These are phyloP conservation scores for Coemansia sp. DNA, from an alignment of 192 early-diverging fungal genomes.

Conservation along the genomic window DNA sequence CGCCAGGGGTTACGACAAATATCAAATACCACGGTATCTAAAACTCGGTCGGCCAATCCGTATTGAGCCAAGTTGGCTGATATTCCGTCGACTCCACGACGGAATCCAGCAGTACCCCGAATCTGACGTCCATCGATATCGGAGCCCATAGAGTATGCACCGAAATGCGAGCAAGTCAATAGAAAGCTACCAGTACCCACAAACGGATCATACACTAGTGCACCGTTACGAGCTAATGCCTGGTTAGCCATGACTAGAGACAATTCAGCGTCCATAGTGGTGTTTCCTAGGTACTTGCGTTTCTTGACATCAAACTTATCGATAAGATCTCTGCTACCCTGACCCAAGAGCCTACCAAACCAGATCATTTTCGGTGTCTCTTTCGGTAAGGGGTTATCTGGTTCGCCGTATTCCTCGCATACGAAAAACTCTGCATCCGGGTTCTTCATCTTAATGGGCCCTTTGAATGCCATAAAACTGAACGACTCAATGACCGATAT, in stretches of 20 bases:
- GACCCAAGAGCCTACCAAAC: conserved; percentile 73
- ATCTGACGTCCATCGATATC: conserved; percentile 99
- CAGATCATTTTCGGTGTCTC: conserved; percentile 56
- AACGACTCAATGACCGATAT: conserved; percentile 81
- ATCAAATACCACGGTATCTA: conserved; percentile 87
- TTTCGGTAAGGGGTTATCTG: conserved; percentile 20
- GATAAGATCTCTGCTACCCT: conserved; percentile 68
- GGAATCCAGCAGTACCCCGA: conserved; percentile 70
- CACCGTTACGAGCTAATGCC: conserved; percentile 74
- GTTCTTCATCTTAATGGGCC: conserved; percentile 80
- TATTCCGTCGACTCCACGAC: conserved; percentile 56
- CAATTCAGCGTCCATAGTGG: conserved; percentile 98
- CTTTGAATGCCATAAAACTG: conserved; percentile 77
- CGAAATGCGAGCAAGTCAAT: conserved; percentile 93
- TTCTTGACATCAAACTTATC: conserved; percentile 95
- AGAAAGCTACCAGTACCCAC: conserved; percentile 95
- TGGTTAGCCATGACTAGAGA: conserved; percentile 97
- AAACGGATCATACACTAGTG: conserved; percentile 93
- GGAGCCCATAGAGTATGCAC: conserved; percentile 85
- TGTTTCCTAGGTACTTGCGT: conserved; percentile 91
- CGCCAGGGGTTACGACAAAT: conserved; percentile 87
- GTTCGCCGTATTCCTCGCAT: conserved; percentile 78
- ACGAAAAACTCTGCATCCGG: conserved; percentile 76
- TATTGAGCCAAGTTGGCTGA: conserved; percentile 88
- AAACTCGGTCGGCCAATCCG: conserved; percentile 65